phyloP scores from a whole-genome alignment of 352 stramenopile species.

The Pythium volutum region DNA sequence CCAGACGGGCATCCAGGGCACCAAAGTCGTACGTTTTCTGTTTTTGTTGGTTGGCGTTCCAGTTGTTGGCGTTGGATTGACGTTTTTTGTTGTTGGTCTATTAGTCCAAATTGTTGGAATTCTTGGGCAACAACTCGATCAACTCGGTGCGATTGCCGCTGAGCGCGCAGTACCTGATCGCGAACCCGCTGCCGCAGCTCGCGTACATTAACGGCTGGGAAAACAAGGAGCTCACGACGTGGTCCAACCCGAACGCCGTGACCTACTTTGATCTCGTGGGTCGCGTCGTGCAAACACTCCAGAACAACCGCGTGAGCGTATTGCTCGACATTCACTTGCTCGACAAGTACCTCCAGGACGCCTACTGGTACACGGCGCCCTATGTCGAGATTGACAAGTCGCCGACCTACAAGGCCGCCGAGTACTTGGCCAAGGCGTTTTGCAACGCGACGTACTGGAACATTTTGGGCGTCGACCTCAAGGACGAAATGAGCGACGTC shows the following conservation, averaged over 20 bases:
- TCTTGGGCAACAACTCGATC: slow-evolving; percentile 56
- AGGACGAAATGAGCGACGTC: slow-evolving; percentile 46
- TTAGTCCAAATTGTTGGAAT: slow-evolving; percentile 42
- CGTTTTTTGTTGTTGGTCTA: neutral
- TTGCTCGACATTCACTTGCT: slow-evolving; percentile 61
- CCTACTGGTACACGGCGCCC: slow-evolving; percentile 63
- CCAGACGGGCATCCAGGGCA: slow-evolving; percentile 37
- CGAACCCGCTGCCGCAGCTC: slow-evolving; percentile 42
- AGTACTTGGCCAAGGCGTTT: slow-evolving; percentile 41
- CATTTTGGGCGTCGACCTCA: slow-evolving; percentile 64
- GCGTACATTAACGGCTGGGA: slow-evolving; percentile 56
- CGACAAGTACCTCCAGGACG: slow-evolving; percentile 47
- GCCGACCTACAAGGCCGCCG: slow-evolving; percentile 41
- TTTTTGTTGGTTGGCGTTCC: slow-evolving; percentile 4
- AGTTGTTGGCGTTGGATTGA: neutral
- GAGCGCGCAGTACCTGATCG: slow-evolving; percentile 47
- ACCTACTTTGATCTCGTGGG: slow-evolving; percentile 57
- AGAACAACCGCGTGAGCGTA: slow-evolving; percentile 45
- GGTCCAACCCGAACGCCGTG: slow-evolving; percentile 40
- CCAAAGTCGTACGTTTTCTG: slow-evolving; percentile 36
- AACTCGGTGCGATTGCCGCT: slow-evolving; percentile 63
- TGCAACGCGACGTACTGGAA: slow-evolving; percentile 65
- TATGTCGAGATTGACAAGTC: slow-evolving; percentile 46
- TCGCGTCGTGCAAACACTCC: slow-evolving; percentile 52
- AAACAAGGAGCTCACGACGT: slow-evolving; percentile 56